Evolutionary conservation across 768 basidiomycete genomes (phyloP).

Genomic region (Mycena galericulata): DNA sequence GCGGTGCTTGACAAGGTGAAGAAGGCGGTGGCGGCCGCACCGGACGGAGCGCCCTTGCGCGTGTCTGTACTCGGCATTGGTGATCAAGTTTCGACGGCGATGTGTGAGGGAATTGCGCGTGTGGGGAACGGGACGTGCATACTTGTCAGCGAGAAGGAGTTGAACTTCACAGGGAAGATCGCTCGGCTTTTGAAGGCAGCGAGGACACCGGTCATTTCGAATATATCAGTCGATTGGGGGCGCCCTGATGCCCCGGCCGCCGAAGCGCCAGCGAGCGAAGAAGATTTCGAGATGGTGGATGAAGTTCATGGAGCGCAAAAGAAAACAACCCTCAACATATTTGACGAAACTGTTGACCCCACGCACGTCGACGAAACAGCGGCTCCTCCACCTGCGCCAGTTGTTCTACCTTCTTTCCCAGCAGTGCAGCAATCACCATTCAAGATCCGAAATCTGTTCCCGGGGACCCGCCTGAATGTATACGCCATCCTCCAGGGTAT

Average conservation of each 20-base stretch:
- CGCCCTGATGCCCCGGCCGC: neutral
- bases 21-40: slow-evolving; percentile 38
- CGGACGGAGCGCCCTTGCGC: slow-evolving; percentile 44
- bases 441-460: slow-evolving; percentile 15
- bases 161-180: slow-evolving; percentile 51
- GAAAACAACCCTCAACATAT: slow-evolving; percentile 15
- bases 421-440: slow-evolving; percentile 28
- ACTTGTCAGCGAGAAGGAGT: slow-evolving; percentile 49
- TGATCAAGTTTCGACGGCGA: slow-evolving; percentile 48
- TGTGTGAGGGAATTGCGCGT: slow-evolving; percentile 55
- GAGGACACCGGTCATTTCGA: slow-evolving; percentile 47
- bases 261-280: neutral
- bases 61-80: slow-evolving; percentile 63
- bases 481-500: slow-evolving; percentile 29
- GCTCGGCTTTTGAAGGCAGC: slow-evolving; percentile 55
- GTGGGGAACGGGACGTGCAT: slow-evolving; percentile 54
- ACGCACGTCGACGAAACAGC: slow-evolving; percentile 20
- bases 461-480: slow-evolving; percentile 23
- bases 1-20: slow-evolving; percentile 24
- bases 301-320: neutral
- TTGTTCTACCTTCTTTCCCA: slow-evolving; percentile 8
- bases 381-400: slow-evolving; percentile 9
- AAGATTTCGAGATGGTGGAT: slow-evolving; percentile 27
- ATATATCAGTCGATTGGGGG: slow-evolving; percentile 53
- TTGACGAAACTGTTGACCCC: slow-evolving; percentile 27